These are phyloP conservation scores for Peziza echinospora DNA, from an alignment of 495 filamentous ascomycete genomes.

Conservation along the genomic window DNA sequence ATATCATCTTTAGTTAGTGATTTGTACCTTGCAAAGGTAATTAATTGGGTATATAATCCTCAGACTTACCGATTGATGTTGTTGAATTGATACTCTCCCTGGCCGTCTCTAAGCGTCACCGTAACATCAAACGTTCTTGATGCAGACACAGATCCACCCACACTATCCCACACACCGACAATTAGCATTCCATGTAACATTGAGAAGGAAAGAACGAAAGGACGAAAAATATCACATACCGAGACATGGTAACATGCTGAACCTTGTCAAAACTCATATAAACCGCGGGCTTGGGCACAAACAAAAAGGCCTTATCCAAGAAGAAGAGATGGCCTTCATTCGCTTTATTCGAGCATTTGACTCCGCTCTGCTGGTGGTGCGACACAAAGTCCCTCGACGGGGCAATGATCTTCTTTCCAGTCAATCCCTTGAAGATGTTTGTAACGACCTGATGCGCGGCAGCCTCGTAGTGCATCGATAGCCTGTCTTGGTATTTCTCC, in stretches of 20 bases:
- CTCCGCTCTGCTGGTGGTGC: slow-evolving; percentile 80
- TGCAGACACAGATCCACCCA: slow-evolving; percentile 80
- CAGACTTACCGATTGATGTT: slow-evolving; percentile 78
- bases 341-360: slow-evolving; percentile 98
- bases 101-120: slow-evolving; percentile 56
- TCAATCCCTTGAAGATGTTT: slow-evolving; percentile 79
- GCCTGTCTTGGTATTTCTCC: slow-evolving; percentile 71
- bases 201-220: neutral
- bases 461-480: slow-evolving; percentile 71
- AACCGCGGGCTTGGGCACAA: slow-evolving; percentile 92
- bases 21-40: neutral
- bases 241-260: slow-evolving; percentile 75
- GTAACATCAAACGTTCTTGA: slow-evolving; percentile 95
- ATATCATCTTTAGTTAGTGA: neutral
- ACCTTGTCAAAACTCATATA: slow-evolving; percentile 89
- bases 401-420: slow-evolving; percentile 78
- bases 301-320: slow-evolving; percentile 95
- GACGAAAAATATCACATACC: too few species aligned
- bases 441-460: slow-evolving; percentile 79
- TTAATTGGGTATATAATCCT: neutral
- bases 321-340: slow-evolving; percentile 95
- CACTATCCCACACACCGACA: too few species aligned
- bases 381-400: slow-evolving; percentile 85
- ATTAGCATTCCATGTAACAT: too few species aligned
- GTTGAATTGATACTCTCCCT: slow-evolving; percentile 79